Evolutionary conservation across 106 monocot species (phyloP), one percentile per base, ranked within the genome.

Genomic region (Phalaenopsis aphrodite): DNA sequence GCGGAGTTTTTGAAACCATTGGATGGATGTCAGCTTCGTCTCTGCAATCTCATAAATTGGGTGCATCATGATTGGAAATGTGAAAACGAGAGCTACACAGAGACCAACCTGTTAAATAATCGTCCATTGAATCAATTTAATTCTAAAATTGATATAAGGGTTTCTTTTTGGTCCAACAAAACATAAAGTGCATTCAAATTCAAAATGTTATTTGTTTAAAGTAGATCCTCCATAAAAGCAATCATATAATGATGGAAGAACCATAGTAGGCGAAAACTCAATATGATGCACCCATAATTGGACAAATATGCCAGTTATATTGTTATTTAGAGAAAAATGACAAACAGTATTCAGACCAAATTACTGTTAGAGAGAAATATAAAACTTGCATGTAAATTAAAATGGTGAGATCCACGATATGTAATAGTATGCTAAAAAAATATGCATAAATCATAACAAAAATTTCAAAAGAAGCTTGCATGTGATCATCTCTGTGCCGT

Each of bases 51-150:
- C 94, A 42, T 98, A 90, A 52, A 98, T 94, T 2, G 97, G 97
- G 55, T 98, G 94, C 97, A 98, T 94, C 97, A 98, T 94, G 80
- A 92, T 87, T 57, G 97, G 97, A 79, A 98, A 98, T 55, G 97
- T 98, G 86, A 98, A 94, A 43, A 81, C 76, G 6, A 98, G 90
- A 43, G 90, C 97, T 41, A 92, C 77, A 77, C 94, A 98, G 8
- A 98, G 88, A n/a, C 97, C 94, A 72, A 94, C 84, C 96, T 96
- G 88, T 39, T 41, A 39, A 30, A 30, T 6, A 69, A 69, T 14
- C 2, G 14, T 39, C 9, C 64, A 65, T 7, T 64, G 64, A 64
- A 64, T 69, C 38, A 37, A 69, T 38, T 69, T 69, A 69, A 3
- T 16, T 69, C 12, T 38, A 39, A 39, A 69, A 69, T 7, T 67